Evolutionary conservation across 257 asterid species (phyloP).

Genomic region (Vinca minor): DNA sequence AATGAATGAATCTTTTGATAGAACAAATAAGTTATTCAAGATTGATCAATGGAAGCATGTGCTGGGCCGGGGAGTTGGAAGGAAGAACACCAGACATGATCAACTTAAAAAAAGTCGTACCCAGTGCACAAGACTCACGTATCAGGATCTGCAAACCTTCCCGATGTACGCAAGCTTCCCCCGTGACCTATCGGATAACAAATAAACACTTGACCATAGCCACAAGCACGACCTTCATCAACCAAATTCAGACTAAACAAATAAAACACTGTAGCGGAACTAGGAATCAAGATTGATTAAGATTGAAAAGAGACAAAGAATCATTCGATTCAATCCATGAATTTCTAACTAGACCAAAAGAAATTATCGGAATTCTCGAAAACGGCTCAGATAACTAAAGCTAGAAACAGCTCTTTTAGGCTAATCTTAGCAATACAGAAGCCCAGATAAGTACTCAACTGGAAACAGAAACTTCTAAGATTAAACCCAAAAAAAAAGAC

Average conservation of each 20-base stretch:
- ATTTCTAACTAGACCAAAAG: background rate
- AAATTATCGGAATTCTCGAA: background rate
- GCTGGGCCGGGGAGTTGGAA: background rate
- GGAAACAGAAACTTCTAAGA: background rate
- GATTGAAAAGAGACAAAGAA: background rate
- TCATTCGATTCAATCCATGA: background rate
- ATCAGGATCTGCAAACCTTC: no score
- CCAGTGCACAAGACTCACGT: no score
- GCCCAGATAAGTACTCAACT: background rate
- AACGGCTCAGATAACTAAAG: background rate
- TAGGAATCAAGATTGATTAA: background rate
- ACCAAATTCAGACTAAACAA: background rate
- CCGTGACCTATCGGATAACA: background rate
- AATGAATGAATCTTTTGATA: background rate
- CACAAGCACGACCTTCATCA: no score
- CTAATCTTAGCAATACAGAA: background rate
- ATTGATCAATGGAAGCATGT: background rate
- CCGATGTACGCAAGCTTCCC: no score
- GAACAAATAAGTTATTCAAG: constrained; percentile 4
- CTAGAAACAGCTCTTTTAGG: background rate
- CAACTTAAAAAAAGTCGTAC: no score
- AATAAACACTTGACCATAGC: background rate
- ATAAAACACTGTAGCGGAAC: no score
- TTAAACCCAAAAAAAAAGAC: background rate
- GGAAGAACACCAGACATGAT: background rate